Evolutionary conservation across 257 asterid species (phyloP).

Genomic region (Nicotiana attenuata): DNA sequence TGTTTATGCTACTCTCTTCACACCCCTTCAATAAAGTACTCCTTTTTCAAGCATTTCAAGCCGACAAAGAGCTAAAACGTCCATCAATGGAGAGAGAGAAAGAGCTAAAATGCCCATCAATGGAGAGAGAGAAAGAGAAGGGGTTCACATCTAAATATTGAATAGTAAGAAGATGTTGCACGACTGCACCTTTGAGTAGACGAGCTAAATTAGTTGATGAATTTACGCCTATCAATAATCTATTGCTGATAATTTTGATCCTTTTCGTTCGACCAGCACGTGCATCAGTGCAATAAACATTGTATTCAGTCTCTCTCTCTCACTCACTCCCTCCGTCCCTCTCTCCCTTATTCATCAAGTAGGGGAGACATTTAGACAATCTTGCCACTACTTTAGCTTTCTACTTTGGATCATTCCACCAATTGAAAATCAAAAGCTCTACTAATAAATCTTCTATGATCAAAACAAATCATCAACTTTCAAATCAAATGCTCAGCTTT

Average conservation of each 20-base stretch:
- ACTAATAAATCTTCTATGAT: conserved; percentile 1
- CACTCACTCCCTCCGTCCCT: not conserved
- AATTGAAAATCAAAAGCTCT: not conserved
- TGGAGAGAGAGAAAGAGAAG: not conserved
- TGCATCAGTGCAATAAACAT: not conserved
- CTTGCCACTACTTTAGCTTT: not conserved
- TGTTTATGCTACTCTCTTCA: no score
- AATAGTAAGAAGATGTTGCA: not conserved
- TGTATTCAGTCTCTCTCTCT: not conserved
- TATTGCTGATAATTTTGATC: not conserved
- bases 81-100: not conserved
- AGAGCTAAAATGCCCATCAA: not conserved
- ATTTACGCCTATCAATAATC: not conserved
- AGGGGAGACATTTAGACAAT: conserved; percentile 1
- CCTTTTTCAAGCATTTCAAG: not conserved
- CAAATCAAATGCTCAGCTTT: conserved; percentile 10
- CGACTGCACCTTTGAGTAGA: not conserved
- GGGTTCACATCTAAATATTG: not conserved
- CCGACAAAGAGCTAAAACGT: not conserved
- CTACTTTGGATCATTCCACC: conserved; percentile 1
- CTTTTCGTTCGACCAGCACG: not conserved
- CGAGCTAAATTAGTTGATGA: not conserved
- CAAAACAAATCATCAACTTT: conserved; percentile 6
- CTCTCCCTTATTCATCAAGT: not conserved
- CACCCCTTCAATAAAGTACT: no score